Percentiles rank a stretch among this genome's conserved stretches.
phyloP scores from a whole-genome alignment of 2,329 filamentous ascomycete genomes.

The Penicillium janthinellum region DNA sequence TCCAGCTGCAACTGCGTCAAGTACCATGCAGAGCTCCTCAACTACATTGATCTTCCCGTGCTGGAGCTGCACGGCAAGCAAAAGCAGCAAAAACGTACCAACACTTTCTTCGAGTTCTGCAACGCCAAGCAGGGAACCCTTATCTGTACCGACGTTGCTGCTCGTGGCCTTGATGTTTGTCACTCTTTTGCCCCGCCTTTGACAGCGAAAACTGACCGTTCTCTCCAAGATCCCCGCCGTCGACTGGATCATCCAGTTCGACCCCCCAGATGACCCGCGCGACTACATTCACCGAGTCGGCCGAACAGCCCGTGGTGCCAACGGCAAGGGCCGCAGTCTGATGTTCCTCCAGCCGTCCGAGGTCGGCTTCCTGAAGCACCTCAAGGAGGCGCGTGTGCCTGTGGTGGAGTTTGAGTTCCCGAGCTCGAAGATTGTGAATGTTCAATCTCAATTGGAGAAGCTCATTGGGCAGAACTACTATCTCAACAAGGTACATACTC shows the following conservation, averaged over 20 bases:
- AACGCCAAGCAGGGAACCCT: constrained; percentile 82
- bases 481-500: constrained; percentile 71
- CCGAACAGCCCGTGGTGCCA: constrained; percentile 83
- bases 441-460: constrained; percentile 90
- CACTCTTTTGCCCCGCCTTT: not conserved
- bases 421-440: constrained; percentile 84
- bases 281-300: constrained; percentile 97
- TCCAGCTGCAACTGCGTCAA: constrained; percentile 91
- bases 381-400: constrained; percentile 88
- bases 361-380: constrained; percentile 85
- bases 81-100: constrained; percentile 98
- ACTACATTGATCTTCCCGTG: constrained; percentile 93
- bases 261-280: constrained; percentile 85
- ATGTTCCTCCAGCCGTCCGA: constrained; percentile 93
- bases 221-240: constrained; percentile 75
- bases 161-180: constrained; percentile 82
- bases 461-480: constrained; percentile 96
- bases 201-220: not conserved
- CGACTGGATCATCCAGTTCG: constrained; percentile 96
- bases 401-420: constrained; percentile 97
- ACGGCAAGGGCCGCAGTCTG: constrained; percentile 81
- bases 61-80: constrained; percentile 90
- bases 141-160: constrained; percentile 96
- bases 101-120: constrained; percentile 96
- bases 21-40: constrained; percentile 92